A percentile compares a stretch with the other conserved stretches of the same genome.
phyloP scores from a whole-genome alignment of 139 green algal species.

The Eudorina sp. region DNA sequence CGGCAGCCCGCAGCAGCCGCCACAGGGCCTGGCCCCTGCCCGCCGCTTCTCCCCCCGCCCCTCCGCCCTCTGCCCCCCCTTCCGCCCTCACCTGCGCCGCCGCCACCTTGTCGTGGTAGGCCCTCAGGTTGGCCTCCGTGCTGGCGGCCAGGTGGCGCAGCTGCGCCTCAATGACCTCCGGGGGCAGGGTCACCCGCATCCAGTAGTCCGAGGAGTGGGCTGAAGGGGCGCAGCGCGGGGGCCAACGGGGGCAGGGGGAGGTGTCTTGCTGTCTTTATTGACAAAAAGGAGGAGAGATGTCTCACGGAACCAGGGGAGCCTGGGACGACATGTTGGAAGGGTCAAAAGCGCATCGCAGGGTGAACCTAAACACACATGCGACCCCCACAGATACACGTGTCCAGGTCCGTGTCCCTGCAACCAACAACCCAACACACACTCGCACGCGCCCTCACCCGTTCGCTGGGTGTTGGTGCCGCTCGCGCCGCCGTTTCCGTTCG shows the following conservation, averaged over 20 bases:
- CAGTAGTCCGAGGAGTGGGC: slow-evolving; percentile 44
- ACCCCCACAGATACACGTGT: too few relatives aligned
- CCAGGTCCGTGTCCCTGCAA: too few relatives aligned
- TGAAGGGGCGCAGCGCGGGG: neutral
- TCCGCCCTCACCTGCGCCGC: slow-evolving; percentile 10
- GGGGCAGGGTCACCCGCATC: slow-evolving; percentile 33
- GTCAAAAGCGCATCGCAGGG: too few relatives aligned
- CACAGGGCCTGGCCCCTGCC: neutral
- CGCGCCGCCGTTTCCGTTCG: neutral
- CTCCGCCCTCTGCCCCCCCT: neutral
- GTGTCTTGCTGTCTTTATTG: too few relatives aligned
- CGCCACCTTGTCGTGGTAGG: slow-evolving; percentile 26
- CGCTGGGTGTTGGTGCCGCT: neutral
- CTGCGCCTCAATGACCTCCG: slow-evolving; percentile 49
- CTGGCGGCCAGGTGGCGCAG: slow-evolving; percentile 30
- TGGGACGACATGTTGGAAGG: too few relatives aligned
- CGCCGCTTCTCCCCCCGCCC: neutral
- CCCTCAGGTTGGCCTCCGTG: slow-evolving; percentile 35
- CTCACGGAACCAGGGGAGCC: too few relatives aligned
- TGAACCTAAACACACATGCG: too few relatives aligned
- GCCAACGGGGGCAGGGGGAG: neutral
- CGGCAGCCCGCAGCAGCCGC: neutral
- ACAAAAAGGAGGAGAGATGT: too few relatives aligned
- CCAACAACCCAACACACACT: too few relatives aligned
- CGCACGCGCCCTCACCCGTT: neutral